Base-by-base conservation (phyloP, 371 early-diverging fungal genomes). In the Mortierella sp. region DNA sequence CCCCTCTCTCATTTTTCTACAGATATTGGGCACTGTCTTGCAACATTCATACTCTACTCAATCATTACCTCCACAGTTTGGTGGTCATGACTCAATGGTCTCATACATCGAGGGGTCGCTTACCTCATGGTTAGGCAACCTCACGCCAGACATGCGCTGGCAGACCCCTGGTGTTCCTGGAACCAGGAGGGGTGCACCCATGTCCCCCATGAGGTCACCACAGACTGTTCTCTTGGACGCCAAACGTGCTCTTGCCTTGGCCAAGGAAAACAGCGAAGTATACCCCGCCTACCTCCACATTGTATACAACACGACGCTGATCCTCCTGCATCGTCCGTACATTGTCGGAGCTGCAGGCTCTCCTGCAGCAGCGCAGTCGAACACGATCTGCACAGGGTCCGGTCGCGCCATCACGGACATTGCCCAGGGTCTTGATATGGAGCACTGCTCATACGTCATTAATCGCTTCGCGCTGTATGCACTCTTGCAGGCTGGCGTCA, bases 321-420 rank as follows among this genome's bases (percentile, higher is more conserved):
- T 94, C 61, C 60, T 94, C 27, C 82, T 96, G 10, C 94, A 96
- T 67, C 90, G 93, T 7, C 92, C 91, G 5, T 92, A 87, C 61
- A 80, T 83, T 47, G 77, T 76, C 28, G 77, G 77, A 8, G 69
- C 77, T 7, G 77, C 77, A 3, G 77, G 77, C 2, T 76, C 77
- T 1, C 77, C 77, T 14, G 66, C 77, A 17, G 77, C 77, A 19
- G 77, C 77, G 1, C 77, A 76, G 47, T 76, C 77, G 24, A 76
- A 76, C 52, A 64, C 77, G 4, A 76, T 76, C 41, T 76, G 77
- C 59, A 76, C 77, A 45, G 70, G 77, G 13, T 76, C 77, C 0
- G 70, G 77, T 19, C 77, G 77, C 10, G 70, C 77, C 17, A 76
- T 76, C 37, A 76, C 77, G 0, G 77, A 76, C 28, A 76, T 76